A percentile compares a stretch with the other conserved stretches of the same genome.
Evolutionary conservation across 495 filamentous ascomycete species (phyloP).

Genomic region (Parmelia sp.): DNA sequence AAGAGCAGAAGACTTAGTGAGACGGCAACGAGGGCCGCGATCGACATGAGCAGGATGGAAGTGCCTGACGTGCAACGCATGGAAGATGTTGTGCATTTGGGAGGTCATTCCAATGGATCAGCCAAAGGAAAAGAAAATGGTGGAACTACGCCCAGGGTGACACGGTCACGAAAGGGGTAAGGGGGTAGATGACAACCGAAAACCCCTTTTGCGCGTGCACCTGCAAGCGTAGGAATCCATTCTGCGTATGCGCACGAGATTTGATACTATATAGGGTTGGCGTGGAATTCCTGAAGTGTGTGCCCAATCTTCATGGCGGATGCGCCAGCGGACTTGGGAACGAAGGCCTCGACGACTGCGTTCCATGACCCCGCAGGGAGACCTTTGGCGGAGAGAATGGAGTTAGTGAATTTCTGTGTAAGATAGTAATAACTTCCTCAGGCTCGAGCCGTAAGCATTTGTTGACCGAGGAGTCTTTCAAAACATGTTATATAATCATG

Average conservation of each 20-base stretch:
- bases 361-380: background rate
- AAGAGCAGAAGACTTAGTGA: constrained; percentile 44
- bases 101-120: constrained; percentile 3
- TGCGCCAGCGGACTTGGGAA: background rate
- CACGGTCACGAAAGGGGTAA: constrained; percentile 25
- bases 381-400: background rate
- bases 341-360: background rate
- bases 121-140: constrained; percentile 19
- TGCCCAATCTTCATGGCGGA: background rate
- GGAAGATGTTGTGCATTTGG: constrained; percentile 18
- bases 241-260: background rate
- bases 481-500: background rate
- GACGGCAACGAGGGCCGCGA: constrained; percentile 46
- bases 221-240: background rate
- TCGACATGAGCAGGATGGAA: constrained; percentile 51
- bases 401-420: no score
- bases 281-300: background rate
- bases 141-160: constrained; percentile 20
- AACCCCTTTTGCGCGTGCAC: background rate
- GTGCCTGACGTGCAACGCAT: constrained; percentile 34
- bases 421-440: no score
- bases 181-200: background rate
- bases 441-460: no score
- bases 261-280: background rate
- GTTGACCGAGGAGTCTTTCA: background rate